Percentiles rank a stretch among this genome's conserved stretches.
Evolutionary conservation across 495 filamentous ascomycete species (phyloP).

Genomic region (Neurospora sp.): DNA sequence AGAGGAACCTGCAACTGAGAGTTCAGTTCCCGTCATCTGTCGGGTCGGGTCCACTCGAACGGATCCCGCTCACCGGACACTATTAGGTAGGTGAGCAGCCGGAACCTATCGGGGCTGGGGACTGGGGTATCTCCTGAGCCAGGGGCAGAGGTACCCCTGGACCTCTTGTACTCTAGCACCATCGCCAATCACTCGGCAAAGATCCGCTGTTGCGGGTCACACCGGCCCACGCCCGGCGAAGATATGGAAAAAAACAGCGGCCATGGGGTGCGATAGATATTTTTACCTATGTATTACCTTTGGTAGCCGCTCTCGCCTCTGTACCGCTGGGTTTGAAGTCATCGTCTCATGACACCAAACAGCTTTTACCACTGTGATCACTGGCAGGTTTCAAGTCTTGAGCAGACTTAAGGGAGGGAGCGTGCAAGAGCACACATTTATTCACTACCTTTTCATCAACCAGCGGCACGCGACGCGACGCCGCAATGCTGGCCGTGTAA

Average conservation of each 20-base stretch:
- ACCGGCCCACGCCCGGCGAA: not conserved
- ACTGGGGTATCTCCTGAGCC: not conserved
- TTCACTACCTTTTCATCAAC: not conserved
- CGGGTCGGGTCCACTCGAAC: not conserved
- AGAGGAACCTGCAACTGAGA: not conserved
- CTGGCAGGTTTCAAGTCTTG: not conserved
- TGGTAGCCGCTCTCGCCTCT: not conserved
- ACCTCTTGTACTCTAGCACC: not conserved
- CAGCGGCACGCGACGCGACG: not conserved
- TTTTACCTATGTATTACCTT: not conserved
- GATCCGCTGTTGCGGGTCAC: not conserved
- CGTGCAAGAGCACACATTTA: not conserved
- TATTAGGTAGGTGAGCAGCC: not conserved
- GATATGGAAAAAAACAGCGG: not conserved
- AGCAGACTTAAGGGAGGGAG: not conserved
- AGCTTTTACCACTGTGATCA: not conserved
- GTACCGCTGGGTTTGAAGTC: not conserved
- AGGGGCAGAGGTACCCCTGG: not conserved
- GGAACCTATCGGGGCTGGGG: not conserved
- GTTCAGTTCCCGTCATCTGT: not conserved
- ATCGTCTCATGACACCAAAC: not conserved
- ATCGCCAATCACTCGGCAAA: not conserved
- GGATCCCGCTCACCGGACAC: not conserved
- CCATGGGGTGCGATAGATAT: not conserved
- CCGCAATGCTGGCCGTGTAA: not conserved